Evolutionary conservation across 2,329 filamentous ascomycete genomes (phyloP), one percentile per base, ranked within the genome.

Genomic region (Escovopsis sp.): DNA sequence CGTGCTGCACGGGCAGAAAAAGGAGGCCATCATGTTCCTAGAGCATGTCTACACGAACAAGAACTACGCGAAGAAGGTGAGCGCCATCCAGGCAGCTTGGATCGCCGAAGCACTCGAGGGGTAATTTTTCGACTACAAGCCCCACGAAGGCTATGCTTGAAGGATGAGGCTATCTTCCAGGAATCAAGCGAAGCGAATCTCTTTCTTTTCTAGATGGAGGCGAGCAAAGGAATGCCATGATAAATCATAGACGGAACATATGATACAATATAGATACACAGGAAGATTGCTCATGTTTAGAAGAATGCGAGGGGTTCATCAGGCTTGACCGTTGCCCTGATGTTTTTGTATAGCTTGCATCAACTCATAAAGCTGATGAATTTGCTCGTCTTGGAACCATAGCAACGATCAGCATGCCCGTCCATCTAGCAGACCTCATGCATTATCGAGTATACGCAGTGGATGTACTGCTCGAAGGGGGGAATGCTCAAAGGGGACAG

Each of bases 361-460:
- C 38, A 98, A 65, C 54, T 96, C 88, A 52, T 94, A 94, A 46
- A 98, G 62, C 57, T 98, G 90, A 2, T 79, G 83, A 35, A 96
- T 65, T 60, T 98, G 90, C 54, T 96, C 81, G 54, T 96, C 86
- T 93, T n/a, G n/a, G 23, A 14, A 5, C 12, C 25, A 17, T 28
- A 13, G 17, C 26, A 30, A 29, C n/a, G 21, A 23, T 17, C 9
- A 14, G 27, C 27, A 26, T 25, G 3, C 26, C 25, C 10, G 10
- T 31, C 12, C 10, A 31, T 15, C 17, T 31, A n/a, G n/a, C n/a
- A n/a, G n/a, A n/a, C n/a, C n/a, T n/a, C n/a, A n/a, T n/a, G n/a
- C n/a, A n/a, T n/a, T n/a, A n/a, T n/a, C n/a, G n/a, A n/a, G n/a
- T n/a, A n/a, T n/a, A n/a, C n/a, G n/a, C n/a, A n/a, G n/a, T n/a